A percentile compares a stretch with the other conserved stretches of the same genome.
phyloP scores from a whole-genome alignment of 352 stramenopile genomes.

The Achlya hypogyna region DNA sequence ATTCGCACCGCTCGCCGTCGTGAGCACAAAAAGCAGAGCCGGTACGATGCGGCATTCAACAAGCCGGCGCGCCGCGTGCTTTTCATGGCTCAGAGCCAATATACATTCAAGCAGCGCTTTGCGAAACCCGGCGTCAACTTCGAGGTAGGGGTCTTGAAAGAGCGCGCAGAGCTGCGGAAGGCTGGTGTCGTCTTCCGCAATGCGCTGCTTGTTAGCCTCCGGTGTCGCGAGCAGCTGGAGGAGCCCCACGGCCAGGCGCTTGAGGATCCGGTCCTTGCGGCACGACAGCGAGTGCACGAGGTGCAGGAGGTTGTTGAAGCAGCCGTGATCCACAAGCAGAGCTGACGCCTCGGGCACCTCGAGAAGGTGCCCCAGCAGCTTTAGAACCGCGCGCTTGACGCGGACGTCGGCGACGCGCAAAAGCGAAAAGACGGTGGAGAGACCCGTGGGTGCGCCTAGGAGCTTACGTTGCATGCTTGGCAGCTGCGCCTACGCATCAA shows the following conservation, averaged over 20 bases:
- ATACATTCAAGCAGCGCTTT: constrained; percentile 56
- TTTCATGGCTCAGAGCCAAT: constrained; percentile 42
- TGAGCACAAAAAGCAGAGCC: constrained; percentile 43
- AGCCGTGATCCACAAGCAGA: constrained; percentile 51
- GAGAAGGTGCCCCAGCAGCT: constrained; percentile 52
- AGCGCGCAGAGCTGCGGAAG: constrained; percentile 41
- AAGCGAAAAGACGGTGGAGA: constrained; percentile 63
- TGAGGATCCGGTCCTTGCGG: constrained; percentile 41
- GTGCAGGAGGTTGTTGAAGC: constrained; percentile 54
- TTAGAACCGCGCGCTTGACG: constrained; percentile 41
- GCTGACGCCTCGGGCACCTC: constrained; percentile 47
- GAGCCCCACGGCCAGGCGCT: constrained; percentile 41
- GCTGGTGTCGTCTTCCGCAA: constrained; percentile 52
- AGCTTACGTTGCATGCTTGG: constrained; percentile 47
- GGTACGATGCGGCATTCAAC: constrained; percentile 45
- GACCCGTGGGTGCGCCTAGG: constrained; percentile 48
- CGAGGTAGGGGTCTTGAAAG: constrained; percentile 56
- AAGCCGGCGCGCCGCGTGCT: constrained; percentile 45
- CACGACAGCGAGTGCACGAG: constrained; percentile 32
- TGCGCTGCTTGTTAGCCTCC: constrained; percentile 37
- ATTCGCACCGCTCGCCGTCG: constrained; percentile 21
- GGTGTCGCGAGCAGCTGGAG: constrained; percentile 48
- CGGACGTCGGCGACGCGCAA: constrained; percentile 42
- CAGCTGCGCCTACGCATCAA: constrained; percentile 27
- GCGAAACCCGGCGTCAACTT: constrained; percentile 46